Percentiles rank a stretch among this genome's conserved stretches.
These are phyloP conservation scores for Eucalyptus microcorys DNA, from an alignment of 345 rosid genomes.

Conservation along the genomic window DNA sequence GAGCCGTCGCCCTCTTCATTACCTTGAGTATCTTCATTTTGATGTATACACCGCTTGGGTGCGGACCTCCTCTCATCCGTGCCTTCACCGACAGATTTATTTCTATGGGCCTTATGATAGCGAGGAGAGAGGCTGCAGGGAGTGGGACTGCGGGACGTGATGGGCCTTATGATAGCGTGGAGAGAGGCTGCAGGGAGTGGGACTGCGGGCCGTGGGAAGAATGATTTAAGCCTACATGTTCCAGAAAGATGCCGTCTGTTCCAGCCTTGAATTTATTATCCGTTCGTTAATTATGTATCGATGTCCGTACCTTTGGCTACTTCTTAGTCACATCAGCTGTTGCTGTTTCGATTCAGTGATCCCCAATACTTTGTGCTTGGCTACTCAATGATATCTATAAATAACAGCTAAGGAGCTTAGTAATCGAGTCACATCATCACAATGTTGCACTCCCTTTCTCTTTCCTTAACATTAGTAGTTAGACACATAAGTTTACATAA, in stretches of 20 bases:
- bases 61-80: neutral
- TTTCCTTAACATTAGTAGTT: neutral
- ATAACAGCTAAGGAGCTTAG: neutral
- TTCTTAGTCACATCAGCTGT: neutral
- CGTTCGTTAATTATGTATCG: neutral
- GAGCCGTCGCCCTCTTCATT: neutral
- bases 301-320: neutral
- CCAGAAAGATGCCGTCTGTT: neutral
- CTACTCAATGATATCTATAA: neutral
- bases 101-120: neutral
- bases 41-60: neutral
- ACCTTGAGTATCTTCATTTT: neutral
- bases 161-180: neutral
- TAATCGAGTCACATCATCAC: fast-evolving
- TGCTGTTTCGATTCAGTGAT: neutral
- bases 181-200: neutral
- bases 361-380: neutral
- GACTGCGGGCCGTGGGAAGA: neutral
- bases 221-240: neutral
- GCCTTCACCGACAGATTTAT: neutral
- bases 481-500: neutral
- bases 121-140: neutral
- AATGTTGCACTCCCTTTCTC: neutral
- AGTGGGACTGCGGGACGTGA: neutral
- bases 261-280: neutral